Base-by-base conservation (phyloP, 352 stramenopile genomes). In the Phytophthora ramorum region DNA sequence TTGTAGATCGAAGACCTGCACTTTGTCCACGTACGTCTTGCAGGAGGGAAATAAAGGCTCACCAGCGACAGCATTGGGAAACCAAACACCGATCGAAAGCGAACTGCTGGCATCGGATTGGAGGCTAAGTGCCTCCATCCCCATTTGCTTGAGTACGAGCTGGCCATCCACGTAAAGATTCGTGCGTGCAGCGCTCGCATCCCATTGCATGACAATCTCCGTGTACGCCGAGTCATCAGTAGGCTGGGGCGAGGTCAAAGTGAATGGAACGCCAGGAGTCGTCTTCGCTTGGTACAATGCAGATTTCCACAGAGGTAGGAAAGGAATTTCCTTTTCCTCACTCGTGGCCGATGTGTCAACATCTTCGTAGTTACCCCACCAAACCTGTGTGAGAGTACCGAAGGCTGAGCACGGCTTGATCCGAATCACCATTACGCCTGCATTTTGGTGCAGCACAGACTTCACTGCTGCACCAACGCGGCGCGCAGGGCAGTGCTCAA, bases 171-270 rank as follows among this genome's bases (percentile, higher is more conserved):
- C 57, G 47, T 89, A 92, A 14, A 92, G 45, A 53, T 92, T 92
- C 8, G 81, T 75, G 2, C 80, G 78, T 10, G 74, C 80, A 24
- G 69, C 49, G 2, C 64, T 85, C 4, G 79, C 72, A 34, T 92
- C 78, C 81, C 81, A 91, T 51, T 92, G 84, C 77, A 92, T 81
- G 14, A 63, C 71, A 7, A 91, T 45, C 22, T 91, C 79, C 4
- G 82, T 63, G 45, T 83, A 87, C 4, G 35, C 38, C 13, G 43
- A 53, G 0, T 34, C 24, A 6, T 66, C 7, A 22, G 37, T 32
- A 41, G 57, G 12, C 26, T 48, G 19, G n/a, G 58, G 55, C 6
- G 63, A 56, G 17, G 64, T 72, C n/a, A 68, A 9, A 8, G 38
- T 65, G 32, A 68, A 68, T 0, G 81, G 71, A 0, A 80, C 53